phyloP scores from a whole-genome alignment of 129 eudicot species.

The Tagetes erecta region DNA sequence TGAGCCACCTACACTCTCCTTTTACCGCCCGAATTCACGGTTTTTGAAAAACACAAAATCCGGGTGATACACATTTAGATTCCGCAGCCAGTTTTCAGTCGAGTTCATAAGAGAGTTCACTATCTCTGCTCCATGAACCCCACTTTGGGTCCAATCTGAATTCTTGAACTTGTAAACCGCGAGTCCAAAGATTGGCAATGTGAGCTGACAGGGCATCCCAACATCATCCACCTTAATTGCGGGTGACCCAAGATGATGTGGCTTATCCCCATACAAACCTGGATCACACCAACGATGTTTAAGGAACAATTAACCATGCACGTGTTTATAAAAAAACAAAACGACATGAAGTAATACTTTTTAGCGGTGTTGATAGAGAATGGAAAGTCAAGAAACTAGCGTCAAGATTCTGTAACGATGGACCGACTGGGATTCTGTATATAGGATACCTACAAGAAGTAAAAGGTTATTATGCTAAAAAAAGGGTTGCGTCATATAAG shows the following conservation, averaged over 20 bases:
- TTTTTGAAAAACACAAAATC: conserved; percentile 73
- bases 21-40: conserved; percentile 50
- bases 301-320: background rate
- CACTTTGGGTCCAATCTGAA: conserved; percentile 65
- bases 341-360: conserved; percentile 38
- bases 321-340: background rate
- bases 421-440: conserved; percentile 88
- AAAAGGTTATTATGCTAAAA: background rate
- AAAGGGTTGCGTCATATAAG: background rate
- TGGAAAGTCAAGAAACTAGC: conserved; percentile 93
- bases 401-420: conserved; percentile 79
- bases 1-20: conserved; percentile 2
- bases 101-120: conserved; percentile 55
- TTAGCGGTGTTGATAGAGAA: conserved; percentile 71
- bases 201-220: conserved; percentile 45
- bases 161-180: conserved; percentile 77
- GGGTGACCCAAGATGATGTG: conserved; percentile 31
- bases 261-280: conserved; percentile 46
- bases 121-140: conserved; percentile 56
- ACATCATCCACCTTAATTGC: conserved; percentile 41
- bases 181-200: conserved; percentile 70
- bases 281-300: conserved; percentile 19
- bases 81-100: conserved; percentile 84
- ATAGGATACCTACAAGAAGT: conserved; percentile 79
- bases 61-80: conserved; percentile 73